Percentiles rank a stretch among this genome's conserved stretches.
These are phyloP conservation scores for Tremella fuciformis DNA, from an alignment of 768 basidiomycete genomes.

Conservation along the genomic window DNA sequence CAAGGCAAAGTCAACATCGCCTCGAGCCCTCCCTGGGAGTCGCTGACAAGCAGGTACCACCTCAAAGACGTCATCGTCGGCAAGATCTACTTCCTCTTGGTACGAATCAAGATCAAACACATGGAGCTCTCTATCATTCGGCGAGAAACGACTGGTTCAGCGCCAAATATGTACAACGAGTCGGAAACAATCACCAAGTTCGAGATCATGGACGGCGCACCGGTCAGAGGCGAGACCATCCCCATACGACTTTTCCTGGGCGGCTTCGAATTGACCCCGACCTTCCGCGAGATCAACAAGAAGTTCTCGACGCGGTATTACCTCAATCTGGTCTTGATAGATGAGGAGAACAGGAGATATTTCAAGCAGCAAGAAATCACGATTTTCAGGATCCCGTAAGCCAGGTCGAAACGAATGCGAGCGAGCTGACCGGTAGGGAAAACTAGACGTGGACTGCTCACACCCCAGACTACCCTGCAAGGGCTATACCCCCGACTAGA, in stretches of 20 bases:
- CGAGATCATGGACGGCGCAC: conserved; percentile 98
- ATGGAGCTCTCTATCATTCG: conserved; percentile 99
- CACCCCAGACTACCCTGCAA: no score
- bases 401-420: conserved; percentile 2
- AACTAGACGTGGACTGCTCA: conserved; percentile 9
- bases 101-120: conserved; percentile 98
- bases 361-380: conserved; percentile 98
- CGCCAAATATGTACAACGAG: conserved; percentile 99
- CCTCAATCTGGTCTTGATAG: conserved; percentile 92
- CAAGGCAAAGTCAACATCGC: conserved; percentile 83
- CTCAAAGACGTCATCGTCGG: conserved; percentile 98
- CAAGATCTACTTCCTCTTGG: conserved; percentile 97
- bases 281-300: conserved; percentile 98
- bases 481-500: no score
- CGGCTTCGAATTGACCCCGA: conserved; percentile 96
- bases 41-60: conserved; percentile 72
- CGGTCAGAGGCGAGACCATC: conserved; percentile 97
- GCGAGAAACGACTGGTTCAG: conserved; percentile 91
- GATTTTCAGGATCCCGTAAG: conserved; percentile 74
- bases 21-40: background rate
- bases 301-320: conserved; percentile 97
- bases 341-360: conserved; percentile 95
- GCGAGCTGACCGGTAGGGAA: conserved; percentile 7
- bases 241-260: conserved; percentile 96
- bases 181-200: conserved; percentile 99